Evolutionary conservation across 1,284 basidiomycete genomes (phyloP).

Genomic region (Polyporus tsugae): DNA sequence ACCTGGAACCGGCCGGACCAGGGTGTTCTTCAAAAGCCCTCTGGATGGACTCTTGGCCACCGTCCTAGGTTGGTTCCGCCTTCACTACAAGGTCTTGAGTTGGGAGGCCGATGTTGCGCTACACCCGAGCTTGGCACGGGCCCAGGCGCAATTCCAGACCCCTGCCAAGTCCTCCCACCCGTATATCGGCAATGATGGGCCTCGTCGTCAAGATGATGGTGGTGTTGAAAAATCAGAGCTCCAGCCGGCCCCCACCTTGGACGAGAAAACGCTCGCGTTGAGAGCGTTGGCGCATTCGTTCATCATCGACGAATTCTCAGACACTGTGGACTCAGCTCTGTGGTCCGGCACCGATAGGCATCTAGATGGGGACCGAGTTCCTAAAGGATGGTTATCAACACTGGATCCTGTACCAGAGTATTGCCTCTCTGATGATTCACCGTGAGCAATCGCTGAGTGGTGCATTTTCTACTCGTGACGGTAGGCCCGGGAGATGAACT

Average conservation of each 20-base stretch:
- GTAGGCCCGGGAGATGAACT: too few species aligned
- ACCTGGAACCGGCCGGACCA: neutral
- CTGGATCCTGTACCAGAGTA: neutral
- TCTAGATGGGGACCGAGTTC: neutral
- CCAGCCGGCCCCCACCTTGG: neutral
- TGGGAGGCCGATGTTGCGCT: neutral
- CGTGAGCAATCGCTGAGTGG: too few species aligned
- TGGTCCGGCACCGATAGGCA: too few species aligned
- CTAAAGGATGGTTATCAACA: neutral
- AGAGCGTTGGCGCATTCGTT: neutral
- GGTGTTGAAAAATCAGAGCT: neutral
- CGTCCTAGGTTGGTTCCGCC: slow-evolving; percentile 7
- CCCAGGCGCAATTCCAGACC: neutral
- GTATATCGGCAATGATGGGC: neutral
- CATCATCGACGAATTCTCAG: neutral
- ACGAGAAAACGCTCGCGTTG: neutral
- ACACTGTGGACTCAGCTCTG: too few species aligned
- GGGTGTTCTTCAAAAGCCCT: slow-evolving; percentile 5
- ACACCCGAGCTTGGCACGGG: neutral
- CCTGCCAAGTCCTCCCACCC: neutral
- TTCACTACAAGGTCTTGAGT: slow-evolving; percentile 9
- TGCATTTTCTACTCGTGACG: too few species aligned
- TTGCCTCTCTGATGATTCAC: too few species aligned
- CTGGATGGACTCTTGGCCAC: neutral
- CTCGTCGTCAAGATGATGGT: neutral